These are phyloP conservation scores for Diaporthe vaccinii DNA, from an alignment of 2,329 filamentous ascomycete species.

Conservation along the genomic window DNA sequence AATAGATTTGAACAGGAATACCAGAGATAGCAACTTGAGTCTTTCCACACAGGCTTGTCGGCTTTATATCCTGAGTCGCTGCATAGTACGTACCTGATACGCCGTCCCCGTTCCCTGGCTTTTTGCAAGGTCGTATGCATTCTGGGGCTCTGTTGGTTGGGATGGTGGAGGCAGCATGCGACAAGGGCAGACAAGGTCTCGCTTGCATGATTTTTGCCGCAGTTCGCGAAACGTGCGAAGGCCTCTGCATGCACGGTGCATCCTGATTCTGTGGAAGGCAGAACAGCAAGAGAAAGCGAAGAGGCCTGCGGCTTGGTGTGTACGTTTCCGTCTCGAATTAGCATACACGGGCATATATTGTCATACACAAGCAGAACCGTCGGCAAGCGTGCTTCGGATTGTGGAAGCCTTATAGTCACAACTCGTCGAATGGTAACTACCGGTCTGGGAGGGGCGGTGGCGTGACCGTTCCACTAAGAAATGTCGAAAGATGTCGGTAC, in stretches of 20 bases:
- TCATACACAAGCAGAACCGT: neutral
- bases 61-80: neutral
- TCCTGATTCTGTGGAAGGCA: neutral
- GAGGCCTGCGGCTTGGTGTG: neutral
- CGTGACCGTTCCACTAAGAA: neutral
- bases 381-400: neutral
- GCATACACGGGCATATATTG: neutral
- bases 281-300: neutral
- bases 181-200: neutral
- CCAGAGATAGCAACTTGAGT: neutral
- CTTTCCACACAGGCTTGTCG: neutral
- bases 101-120: neutral
- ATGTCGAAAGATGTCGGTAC: neutral
- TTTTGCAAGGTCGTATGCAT: neutral
- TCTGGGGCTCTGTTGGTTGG: neutral
- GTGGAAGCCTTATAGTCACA: neutral
- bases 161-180: neutral
- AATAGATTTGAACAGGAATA: neutral
- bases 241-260: neutral
- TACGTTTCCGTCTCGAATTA: neutral
- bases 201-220: neutral
- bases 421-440: neutral
- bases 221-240: neutral
- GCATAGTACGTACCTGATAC: neutral
- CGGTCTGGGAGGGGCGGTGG: neutral